Evolutionary conservation across 306 rosid genomes (phyloP), one percentile per base, ranked within the genome.

Genomic region (Dalbergia cochinchinensis): DNA sequence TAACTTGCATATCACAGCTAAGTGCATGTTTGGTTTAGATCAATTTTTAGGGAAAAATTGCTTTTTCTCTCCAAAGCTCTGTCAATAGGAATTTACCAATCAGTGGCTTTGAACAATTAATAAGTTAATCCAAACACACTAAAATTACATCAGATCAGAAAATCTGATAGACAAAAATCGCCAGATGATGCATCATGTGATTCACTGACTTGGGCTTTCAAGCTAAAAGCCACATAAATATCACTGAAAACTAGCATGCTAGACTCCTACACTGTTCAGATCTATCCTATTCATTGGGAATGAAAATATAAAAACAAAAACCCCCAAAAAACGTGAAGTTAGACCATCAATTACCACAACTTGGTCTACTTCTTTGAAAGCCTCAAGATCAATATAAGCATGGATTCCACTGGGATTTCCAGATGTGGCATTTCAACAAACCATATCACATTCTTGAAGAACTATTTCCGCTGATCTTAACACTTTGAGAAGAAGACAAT

Each of bases 321-420:
- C 3, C 8, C 7, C 3, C 7, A 42, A 10, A 11, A 47, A 47
- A 47, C 22, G 14, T 44, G 65, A 54, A 73, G 44, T 53, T 54
- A 20, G 41, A 53, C 55, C 13, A 53, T 65, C 81, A 10, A 37
- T 8, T 6, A 20, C 8, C 65, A 20, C 65, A 11, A 31, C 35
- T 8, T 53, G 65, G 41, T 37, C 65, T 26, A 26, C 31, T 11
- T 5, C 18, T n/a, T 35, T 20, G 13, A 65, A 77, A 65, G 57
- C 74, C 54, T 35, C 16, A 68, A 22, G 81, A 39, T 65, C 66
- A 41, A 26, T 42, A 41, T 15, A 22, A 41, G 59, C 75, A 66
- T 3, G 1, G 41, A 41, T 50, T 67, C 81, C 45, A 66, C 19
- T 54, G 53, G 58, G 57, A 26, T 10, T 39, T 74, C 14, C 13